Conservation (phyloP, 2,329 filamentous ascomycete species). For the Aspergillus ibericus region DNA sequence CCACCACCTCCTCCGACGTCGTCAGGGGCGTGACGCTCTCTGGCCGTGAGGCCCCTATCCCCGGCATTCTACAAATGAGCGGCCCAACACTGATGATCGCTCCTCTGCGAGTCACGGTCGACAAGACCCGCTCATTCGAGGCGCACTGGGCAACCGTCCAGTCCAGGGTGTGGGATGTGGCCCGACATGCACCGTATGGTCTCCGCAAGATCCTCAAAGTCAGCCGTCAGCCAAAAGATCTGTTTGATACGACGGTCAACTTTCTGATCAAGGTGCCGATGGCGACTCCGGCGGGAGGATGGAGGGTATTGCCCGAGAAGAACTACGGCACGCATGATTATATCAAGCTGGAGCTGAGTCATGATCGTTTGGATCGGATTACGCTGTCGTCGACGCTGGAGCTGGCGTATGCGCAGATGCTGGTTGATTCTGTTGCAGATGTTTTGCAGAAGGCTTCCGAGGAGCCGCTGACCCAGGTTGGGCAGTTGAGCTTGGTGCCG, state of each 20-base stretch:
- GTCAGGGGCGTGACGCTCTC: neutral
- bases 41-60: slow-evolving; percentile 1
- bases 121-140: neutral
- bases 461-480: neutral
- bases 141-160: neutral
- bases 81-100: neutral
- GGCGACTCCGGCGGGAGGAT: neutral
- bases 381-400: neutral
- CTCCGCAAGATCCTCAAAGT: neutral
- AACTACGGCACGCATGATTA: neutral
- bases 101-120: neutral
- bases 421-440: neutral
- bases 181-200: neutral
- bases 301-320: neutral
- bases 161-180: neutral
- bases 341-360: neutral
- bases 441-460: neutral
- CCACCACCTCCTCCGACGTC: neutral
- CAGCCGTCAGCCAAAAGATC: neutral
- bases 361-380: neutral
- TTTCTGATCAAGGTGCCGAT: neutral
- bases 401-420: neutral
- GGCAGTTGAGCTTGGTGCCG: neutral
- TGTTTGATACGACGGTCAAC: slow-evolving; percentile 10
- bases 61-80: neutral